Conservation (phyloP, 1,284 basidiomycete species). For the Cutaneotrichosporon cutaneum region DNA sequence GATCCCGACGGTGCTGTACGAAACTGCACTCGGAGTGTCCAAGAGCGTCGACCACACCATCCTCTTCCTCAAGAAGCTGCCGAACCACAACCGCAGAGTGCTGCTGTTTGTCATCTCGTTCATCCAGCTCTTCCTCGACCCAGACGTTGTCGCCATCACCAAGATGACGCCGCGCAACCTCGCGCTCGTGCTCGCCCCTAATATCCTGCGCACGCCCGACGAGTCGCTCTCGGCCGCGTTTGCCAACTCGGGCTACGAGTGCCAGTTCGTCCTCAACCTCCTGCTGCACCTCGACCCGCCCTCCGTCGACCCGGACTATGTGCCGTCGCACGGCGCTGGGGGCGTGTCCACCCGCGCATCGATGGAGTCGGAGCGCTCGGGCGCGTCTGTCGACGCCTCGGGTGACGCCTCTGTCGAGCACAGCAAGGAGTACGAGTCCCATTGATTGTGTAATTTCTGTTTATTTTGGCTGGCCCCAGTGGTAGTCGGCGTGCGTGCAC, state of each 20-base stretch:
- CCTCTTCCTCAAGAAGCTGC: slow-evolving; percentile 69
- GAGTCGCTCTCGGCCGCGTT: slow-evolving; percentile 80
- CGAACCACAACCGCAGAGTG: slow-evolving; percentile 77
- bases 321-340: slow-evolving; percentile 31
- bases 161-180: slow-evolving; percentile 69
- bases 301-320: slow-evolving; percentile 68
- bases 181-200: slow-evolving; percentile 79
- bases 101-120: slow-evolving; percentile 84
- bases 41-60: slow-evolving; percentile 68
- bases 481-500: not conserved
- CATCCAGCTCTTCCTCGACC: slow-evolving; percentile 78
- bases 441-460: not conserved
- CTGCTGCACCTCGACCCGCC: slow-evolving; percentile 72
- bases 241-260: slow-evolving; percentile 83
- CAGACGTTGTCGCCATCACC: slow-evolving; percentile 66
- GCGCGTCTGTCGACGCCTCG: not conserved
- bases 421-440: not conserved
- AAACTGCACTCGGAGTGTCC: slow-evolving; percentile 63
- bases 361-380: slow-evolving; percentile 10
- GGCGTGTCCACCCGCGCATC: slow-evolving; percentile 3
- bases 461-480: not conserved
- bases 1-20: slow-evolving; percentile 69
- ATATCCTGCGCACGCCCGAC: slow-evolving; percentile 75
- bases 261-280: slow-evolving; percentile 79
- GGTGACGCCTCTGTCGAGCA: not conserved